Conservation (phyloP, 1,284 basidiomycete species). For the Chiua sp. region DNA sequence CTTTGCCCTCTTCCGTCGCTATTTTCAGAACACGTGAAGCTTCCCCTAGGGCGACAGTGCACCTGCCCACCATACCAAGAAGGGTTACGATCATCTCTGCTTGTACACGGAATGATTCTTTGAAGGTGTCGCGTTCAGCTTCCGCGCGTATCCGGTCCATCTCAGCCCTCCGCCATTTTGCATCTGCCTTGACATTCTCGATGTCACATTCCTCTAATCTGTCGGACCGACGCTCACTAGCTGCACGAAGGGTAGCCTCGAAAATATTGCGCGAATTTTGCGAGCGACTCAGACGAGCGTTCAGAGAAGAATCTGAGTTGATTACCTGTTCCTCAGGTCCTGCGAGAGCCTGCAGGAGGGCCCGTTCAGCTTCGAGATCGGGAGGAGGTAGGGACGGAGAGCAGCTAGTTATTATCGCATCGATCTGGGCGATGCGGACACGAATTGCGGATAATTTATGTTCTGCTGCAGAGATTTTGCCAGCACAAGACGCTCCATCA, state of each 20-base stretch:
- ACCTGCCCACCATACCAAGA: slow-evolving; percentile 80
- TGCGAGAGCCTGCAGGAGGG: slow-evolving; percentile 72
- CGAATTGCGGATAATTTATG: slow-evolving; percentile 70
- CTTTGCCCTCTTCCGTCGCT: slow-evolving; percentile 48
- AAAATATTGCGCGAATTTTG: slow-evolving; percentile 82
- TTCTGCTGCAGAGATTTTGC: slow-evolving; percentile 78
- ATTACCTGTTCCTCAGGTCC: slow-evolving; percentile 73
- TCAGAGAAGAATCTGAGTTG: slow-evolving; percentile 63
- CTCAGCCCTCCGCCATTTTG: slow-evolving; percentile 68
- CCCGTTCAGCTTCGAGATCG: slow-evolving; percentile 76
- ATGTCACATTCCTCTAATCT: slow-evolving; percentile 77
- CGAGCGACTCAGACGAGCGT: slow-evolving; percentile 67
- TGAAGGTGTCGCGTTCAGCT: slow-evolving; percentile 71
- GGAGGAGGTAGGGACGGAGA: slow-evolving; percentile 50
- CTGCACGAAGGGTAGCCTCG: slow-evolving; percentile 81
- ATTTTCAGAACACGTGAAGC: slow-evolving; percentile 61
- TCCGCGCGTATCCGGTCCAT: slow-evolving; percentile 77
- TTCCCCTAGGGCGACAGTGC: slow-evolving; percentile 75
- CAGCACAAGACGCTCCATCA: slow-evolving; percentile 80
- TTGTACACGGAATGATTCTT: slow-evolving; percentile 67
- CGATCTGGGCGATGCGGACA: slow-evolving; percentile 70
- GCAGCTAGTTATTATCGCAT: slow-evolving; percentile 44
- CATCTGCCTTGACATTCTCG: slow-evolving; percentile 77
- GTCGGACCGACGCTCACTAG: slow-evolving; percentile 80
- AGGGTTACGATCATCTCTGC: slow-evolving; percentile 73